Base-by-base conservation (phyloP, 371 early-diverging fungal genomes). In the Gilbertella persicaria region DNA sequence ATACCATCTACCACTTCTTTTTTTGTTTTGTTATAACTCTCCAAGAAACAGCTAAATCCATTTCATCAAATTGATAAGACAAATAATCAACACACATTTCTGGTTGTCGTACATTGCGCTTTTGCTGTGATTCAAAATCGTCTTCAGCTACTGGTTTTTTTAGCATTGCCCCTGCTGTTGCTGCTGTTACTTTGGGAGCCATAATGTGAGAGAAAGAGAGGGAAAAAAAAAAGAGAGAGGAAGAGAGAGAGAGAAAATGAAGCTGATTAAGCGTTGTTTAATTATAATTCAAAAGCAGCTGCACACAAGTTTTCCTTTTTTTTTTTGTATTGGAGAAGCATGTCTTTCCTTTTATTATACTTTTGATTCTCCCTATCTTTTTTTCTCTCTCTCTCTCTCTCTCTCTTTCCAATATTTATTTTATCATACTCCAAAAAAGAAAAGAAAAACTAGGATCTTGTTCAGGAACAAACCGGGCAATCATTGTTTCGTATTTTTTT, bases 11-110 rank as follows among this genome's bases (percentile, higher is more conserved):
- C 71, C 28, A 82, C 57, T 8, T 71, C 12, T 78, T 67, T 41
- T 83, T 83, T 42, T 80, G 75, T 59, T 73, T 75, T 5, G 82
- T 75, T 62, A 82, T 69, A 0, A 66, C 64, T 51, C 66, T 51
- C 82, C 82, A 82, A 10, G 76, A 79, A 17, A 70, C 66, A 38
- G 73, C 71, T 26, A 82, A 51, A 47, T 82, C 86, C 47, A 77
- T 78, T 51, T 80, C 82, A 44, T 79, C 75, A 47, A 69, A 86
- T 20, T 70, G 45, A 44, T 78, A 78, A 25, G 82, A 75, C 3
- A 86, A 64, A 60, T 86, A 86, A 57, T 86, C 86, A 9, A 86
- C 82, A 44, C 74, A 72, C 42, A 66, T 58, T 35, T 69, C 60
- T 2, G 74, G 68, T 40, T 54, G 53, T 19, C 50, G 48, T 6